Conservation (phyloP, 2,329 filamentous ascomycete species). For the Cordyceps fumosorosea region DNA sequence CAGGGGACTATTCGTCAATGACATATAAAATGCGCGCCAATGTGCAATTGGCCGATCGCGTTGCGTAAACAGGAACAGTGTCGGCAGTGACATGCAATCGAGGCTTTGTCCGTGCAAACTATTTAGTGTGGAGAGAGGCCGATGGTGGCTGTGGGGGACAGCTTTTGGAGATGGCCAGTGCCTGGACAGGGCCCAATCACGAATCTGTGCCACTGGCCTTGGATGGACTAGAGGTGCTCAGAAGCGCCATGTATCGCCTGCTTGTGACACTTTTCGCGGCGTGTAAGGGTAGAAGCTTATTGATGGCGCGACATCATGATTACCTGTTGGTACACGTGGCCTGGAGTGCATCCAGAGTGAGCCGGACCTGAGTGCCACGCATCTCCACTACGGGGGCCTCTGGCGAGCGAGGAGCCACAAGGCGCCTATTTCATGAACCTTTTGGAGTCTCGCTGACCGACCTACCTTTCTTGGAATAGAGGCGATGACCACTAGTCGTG, state of each 20-base stretch:
- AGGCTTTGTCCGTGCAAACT: not conserved
- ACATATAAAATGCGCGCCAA: not conserved
- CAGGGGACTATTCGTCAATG: not conserved
- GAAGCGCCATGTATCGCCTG: not conserved
- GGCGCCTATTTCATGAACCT: not conserved
- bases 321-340: conserved; percentile 1
- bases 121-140: not conserved
- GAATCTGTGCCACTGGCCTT: not conserved
- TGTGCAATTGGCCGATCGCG: not conserved
- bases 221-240: not conserved
- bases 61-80: not conserved
- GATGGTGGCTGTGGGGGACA: conserved; percentile 2
- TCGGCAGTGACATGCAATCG: not conserved
- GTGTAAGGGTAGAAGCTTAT: not conserved
- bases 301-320: no score
- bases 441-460: not conserved
- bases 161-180: not conserved
- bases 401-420: not conserved
- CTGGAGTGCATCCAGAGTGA: not conserved
- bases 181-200: no score
- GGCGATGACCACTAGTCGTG: not conserved
- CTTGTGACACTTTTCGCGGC: not conserved
- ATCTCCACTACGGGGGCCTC: not conserved
- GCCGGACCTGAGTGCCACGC: not conserved
- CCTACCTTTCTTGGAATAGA: not conserved